Evolutionary conservation across 192 early-diverging fungal genomes (phyloP).

Genomic region (Backusella tuberculispora): DNA sequence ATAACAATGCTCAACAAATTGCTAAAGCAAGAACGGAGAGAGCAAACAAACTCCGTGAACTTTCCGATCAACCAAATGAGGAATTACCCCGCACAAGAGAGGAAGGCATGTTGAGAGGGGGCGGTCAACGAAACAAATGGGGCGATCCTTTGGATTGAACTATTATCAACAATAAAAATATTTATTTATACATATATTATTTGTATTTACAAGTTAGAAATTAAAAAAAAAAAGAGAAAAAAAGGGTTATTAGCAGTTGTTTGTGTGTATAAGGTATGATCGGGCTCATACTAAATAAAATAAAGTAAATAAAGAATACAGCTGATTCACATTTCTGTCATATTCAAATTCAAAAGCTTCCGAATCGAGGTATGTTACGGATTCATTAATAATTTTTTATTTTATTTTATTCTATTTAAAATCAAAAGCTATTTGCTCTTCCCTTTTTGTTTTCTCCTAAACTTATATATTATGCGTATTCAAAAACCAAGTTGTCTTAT

Average conservation of each 20-base stretch:
- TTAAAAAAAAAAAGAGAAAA: too few relatives aligned
- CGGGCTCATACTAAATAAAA: not conserved
- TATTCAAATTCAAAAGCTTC: not conserved
- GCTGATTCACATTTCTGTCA: slow-evolving; percentile 15
- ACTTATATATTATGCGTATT: not conserved
- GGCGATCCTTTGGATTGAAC: slow-evolving; percentile 19
- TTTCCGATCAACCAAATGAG: not conserved
- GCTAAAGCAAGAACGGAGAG: not conserved
- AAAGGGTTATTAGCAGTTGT: not conserved
- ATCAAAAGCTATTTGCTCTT: not conserved
- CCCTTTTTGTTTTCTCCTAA: not conserved
- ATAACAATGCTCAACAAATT: not conserved
- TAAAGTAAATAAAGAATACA: slow-evolving; percentile 14
- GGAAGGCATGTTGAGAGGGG: slow-evolving; percentile 9
- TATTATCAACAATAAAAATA: not conserved
- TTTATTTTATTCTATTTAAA: not conserved
- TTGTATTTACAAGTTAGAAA: not conserved
- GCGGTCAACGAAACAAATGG: slow-evolving; percentile 19
- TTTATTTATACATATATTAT: not conserved
- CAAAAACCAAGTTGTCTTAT: not conserved
- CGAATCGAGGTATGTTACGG: not conserved
- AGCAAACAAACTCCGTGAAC: not conserved
- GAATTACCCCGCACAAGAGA: slow-evolving; percentile 39
- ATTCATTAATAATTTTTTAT: not conserved
- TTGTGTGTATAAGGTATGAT: not conserved